A percentile compares a stretch with the other conserved stretches of the same genome.
Conservation (phyloP, 768 basidiomycete species). For the Termitomyces sp. region DNA sequence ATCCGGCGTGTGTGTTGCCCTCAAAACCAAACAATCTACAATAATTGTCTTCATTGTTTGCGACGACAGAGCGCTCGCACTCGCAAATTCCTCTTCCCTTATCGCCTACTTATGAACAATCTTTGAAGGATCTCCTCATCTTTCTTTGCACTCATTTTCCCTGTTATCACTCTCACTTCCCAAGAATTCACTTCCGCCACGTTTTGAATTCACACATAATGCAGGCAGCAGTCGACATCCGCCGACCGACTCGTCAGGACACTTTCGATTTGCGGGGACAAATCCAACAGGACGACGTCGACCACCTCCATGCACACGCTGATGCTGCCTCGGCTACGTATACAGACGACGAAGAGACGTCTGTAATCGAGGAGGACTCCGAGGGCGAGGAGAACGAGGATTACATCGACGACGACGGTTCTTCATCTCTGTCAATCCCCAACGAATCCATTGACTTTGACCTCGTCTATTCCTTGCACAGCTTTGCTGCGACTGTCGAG, state of each 20-base stretch:
- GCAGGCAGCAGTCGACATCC: conserved; percentile 20
- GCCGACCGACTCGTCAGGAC: conserved; percentile 38
- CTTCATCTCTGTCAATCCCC: conserved; percentile 80
- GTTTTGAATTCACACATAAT: not conserved
- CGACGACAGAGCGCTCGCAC: not conserved
- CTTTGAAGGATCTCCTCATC: not conserved
- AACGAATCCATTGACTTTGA: conserved; percentile 93
- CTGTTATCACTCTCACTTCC: not conserved
- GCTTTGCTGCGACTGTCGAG: conserved; percentile 96
- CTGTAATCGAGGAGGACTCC: conserved; percentile 81
- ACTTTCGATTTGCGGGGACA: conserved; percentile 71
- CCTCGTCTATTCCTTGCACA: conserved; percentile 89
- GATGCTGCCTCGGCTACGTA: conserved; percentile 39
- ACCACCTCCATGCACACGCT: conserved; percentile 34
- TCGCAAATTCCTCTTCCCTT: too few species aligned
- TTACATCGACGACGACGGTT: conserved; percentile 67
- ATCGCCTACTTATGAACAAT: not conserved
- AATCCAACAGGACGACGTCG: conserved; percentile 43
- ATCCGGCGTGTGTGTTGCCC: too few species aligned
- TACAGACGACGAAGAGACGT: conserved; percentile 69
- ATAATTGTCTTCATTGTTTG: not conserved
- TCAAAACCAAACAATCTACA: not conserved
- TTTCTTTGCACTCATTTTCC: too few species aligned
- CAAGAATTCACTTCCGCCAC: not conserved
- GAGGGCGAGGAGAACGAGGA: conserved; percentile 70